phyloP scores from a whole-genome alignment of 306 rosid genomes.

The Abrus pulchellus region DNA sequence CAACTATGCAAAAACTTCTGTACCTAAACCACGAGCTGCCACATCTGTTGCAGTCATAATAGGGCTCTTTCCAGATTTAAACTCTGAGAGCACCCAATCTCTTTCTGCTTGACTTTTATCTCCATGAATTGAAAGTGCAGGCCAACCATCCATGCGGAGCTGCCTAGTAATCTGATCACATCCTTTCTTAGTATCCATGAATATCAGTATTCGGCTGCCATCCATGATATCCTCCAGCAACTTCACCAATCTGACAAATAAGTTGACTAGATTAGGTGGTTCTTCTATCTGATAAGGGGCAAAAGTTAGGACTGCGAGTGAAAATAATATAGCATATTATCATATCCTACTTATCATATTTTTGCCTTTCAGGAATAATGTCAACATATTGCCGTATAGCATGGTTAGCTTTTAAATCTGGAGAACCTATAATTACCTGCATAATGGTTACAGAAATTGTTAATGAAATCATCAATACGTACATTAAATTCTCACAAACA shows the following conservation, averaged over 20 bases:
- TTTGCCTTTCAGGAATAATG: slow-evolving; percentile 93
- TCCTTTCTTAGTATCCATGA: slow-evolving; percentile 99
- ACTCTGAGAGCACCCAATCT: slow-evolving; percentile 99
- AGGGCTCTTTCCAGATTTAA: slow-evolving; percentile 97
- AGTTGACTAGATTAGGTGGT: slow-evolving; percentile 42
- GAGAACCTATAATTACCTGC: slow-evolving; percentile 92
- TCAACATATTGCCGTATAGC: slow-evolving; percentile 90
- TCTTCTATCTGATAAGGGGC: slow-evolving; percentile 5
- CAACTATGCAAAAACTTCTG: slow-evolving; percentile 35
- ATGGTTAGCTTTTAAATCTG: slow-evolving; percentile 93
- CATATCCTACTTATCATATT: slow-evolving; percentile 82
- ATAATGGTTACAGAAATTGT: slow-evolving; percentile 39
- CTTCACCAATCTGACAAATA: slow-evolving; percentile 81
- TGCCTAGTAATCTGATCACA: slow-evolving; percentile 95
- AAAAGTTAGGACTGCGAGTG: background rate
- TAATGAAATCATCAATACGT: slow-evolving; percentile 26
- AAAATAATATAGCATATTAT: slow-evolving; percentile 38
- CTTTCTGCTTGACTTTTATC: slow-evolving; percentile 99
- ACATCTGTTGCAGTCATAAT: slow-evolving; percentile 99
- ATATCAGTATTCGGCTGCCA: slow-evolving; percentile 94
- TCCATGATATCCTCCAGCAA: slow-evolving; percentile 98
- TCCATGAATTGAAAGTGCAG: slow-evolving; percentile 98
- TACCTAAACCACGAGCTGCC: slow-evolving; percentile 99
- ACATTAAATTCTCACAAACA: slow-evolving; percentile 5
- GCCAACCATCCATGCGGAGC: slow-evolving; percentile 99